Evolutionary conservation across 805 yeast genomes (phyloP), one percentile per base, ranked within the genome.

Genomic region (Lipomyces sp.): DNA sequence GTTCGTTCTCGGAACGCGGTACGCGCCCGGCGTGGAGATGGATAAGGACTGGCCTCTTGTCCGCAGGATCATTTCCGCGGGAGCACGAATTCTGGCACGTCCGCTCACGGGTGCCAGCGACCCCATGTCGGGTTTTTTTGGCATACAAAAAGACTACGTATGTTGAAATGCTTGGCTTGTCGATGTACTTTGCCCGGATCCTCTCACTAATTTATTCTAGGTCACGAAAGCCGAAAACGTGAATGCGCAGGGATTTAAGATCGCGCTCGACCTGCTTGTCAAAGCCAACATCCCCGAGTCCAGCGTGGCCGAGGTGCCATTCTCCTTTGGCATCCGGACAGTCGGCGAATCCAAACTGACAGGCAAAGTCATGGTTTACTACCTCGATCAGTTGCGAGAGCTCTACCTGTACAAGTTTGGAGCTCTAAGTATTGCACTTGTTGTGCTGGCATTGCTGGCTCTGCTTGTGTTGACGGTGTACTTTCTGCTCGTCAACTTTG

Each of bases 61-160:
- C 65, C 70, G 80, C 56, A 72, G 79, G 60, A 71, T 75, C 32
- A 74, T 76, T 47, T 71, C 76, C 32, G 67, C 74, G 2, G 76
- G 78, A 49, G 80, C 80, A 13, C 70, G 80, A 59, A 61, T 70
- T 60, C 61, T 75, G 62, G 79, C 79, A 14, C 71, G 68, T 57
- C 80, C 80, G 22, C 66, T 75, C 54, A 75, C 80, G 19, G 62
- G 71, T n/a, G 79, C 77, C 14, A 71, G 76, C 44, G 80, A 75
- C 59, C 80, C 80, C 55, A 75, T 75, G 80, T 69, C 74, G 60
- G 80, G 80, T 14, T 75, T 74, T 63, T 75, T 75, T 54, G 80
- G 80, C 39, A 62, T 75, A 45, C 79, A 74, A 58, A 74, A 73
- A 62, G 67, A 54, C 14, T 74, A 74, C 49, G 62, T 75, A 23